These are phyloP conservation scores for Macadamia integrifolia DNA, from an alignment of 164 flowering plant species.

Conservation along the genomic window DNA sequence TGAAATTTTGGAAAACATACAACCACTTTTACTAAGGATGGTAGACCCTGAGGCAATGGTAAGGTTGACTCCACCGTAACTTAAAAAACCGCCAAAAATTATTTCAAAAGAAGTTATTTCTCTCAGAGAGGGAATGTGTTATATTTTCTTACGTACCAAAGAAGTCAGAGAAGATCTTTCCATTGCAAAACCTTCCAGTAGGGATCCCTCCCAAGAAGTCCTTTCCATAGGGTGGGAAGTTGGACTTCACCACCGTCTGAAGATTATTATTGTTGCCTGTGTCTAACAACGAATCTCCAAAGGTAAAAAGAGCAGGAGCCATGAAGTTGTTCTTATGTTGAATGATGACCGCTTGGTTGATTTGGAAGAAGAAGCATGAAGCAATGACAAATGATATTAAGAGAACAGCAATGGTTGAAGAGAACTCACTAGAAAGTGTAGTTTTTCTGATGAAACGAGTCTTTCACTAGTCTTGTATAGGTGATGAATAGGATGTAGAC, in stretches of 20 bases:
- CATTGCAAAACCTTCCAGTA: conserved; percentile 46
- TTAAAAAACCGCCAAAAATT: too few species aligned
- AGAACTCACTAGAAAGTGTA: too few species aligned
- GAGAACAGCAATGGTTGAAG: not conserved
- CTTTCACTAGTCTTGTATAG: not conserved
- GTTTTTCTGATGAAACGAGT: too few species aligned
- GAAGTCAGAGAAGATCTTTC: conserved; percentile 41
- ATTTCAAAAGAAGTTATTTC: too few species aligned
- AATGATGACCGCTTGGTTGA: not conserved
- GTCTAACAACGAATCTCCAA: conserved; percentile 46
- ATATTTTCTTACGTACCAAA: conserved; percentile 25
- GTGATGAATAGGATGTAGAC: too few species aligned
- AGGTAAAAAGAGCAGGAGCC: conserved; percentile 31
- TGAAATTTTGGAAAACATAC: too few species aligned
- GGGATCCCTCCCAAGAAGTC: conserved; percentile 38
- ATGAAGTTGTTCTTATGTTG: conserved; percentile 7
- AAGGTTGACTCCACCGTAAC: too few species aligned
- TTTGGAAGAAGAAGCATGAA: not conserved
- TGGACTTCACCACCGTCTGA: conserved; percentile 21
- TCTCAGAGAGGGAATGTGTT: too few species aligned
- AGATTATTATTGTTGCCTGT: conserved; percentile 48
- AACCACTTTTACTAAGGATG: too few species aligned
- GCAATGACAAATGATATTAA: too few species aligned
- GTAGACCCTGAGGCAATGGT: too few species aligned
- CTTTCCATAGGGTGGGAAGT: conserved; percentile 50